Base-by-base conservation (phyloP, 2,329 filamentous ascomycete genomes). In the Ophiosphaerella herpotricha region DNA sequence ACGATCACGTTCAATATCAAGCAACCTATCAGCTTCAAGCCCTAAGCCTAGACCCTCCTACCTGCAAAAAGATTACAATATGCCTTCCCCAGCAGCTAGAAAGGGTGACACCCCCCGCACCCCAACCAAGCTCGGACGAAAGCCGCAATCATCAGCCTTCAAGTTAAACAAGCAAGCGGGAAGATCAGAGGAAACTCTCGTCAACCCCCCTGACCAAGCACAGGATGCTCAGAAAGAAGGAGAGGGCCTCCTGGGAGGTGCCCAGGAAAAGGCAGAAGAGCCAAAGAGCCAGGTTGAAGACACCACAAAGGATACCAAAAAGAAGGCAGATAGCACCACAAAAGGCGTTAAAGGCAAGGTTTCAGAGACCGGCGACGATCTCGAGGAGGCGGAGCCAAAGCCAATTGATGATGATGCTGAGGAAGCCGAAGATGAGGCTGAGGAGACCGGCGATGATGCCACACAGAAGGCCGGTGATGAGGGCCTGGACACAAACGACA, bases 51-150 rank as follows among this genome's bases (percentile, higher is more conserved):
- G 62, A 63, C 67, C 63, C 50, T 64, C 66, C 55, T 62, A 64
- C 58, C 64, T 66, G 44, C 55, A 64, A 57, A 51, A 67, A 53
- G 37, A 57, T 41, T 50, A 66, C 62, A 73, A 59, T 45, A 80
- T 80, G 78, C 77, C 78, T 64, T 79, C 78, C 50, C 78, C 78
- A 63, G 77, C 78, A 58, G 77, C 78, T 57, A 78, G 77, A 67
- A 80, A 78, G 73, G 67, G 74, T 67, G 73, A 74, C 43, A 67
- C 70, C 55, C 78, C 77, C 60, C 77, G 77, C 70, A 80, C 78
- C 54, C 78, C 78, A 33, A 80, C 78, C 39, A 80, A 80, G 73
- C 74, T 80, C 57, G 74, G 75, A 54, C 66, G 76, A 57, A 77
- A 77, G 68, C 66, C 73, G 48, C 72, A 74, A 55, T 60, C 63